These are phyloP conservation scores for Xerocomus brunneocitrinus DNA, from an alignment of 768 basidiomycete species.

Conservation along the genomic window DNA sequence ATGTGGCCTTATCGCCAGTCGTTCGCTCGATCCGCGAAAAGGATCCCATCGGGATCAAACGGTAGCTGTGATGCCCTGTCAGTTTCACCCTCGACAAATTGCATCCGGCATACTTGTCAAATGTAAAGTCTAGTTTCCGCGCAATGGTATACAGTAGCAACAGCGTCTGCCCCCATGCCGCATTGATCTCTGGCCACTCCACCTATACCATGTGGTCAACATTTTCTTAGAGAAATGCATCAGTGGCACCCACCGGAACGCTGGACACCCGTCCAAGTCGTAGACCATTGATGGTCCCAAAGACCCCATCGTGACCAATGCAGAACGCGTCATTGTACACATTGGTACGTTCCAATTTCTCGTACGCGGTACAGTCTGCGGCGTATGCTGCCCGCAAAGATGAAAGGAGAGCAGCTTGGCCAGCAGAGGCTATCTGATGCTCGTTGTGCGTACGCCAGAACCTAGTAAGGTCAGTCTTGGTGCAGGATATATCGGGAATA, in stretches of 20 bases:
- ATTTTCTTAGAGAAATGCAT: not conserved
- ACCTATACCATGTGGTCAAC: slow-evolving; percentile 48
- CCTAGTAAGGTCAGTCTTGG: slow-evolving; percentile 35
- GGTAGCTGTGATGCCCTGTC: slow-evolving; percentile 54
- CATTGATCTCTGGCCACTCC: slow-evolving; percentile 98
- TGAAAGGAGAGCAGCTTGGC: slow-evolving; percentile 64
- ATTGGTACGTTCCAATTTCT: slow-evolving; percentile 86
- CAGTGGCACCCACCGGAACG: slow-evolving; percentile 54
- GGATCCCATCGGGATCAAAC: slow-evolving; percentile 89
- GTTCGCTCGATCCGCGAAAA: slow-evolving; percentile 89
- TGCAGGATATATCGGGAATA: slow-evolving; percentile 11
- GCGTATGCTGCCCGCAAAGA: slow-evolving; percentile 75
- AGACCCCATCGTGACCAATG: slow-evolving; percentile 90
- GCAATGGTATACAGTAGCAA: slow-evolving; percentile 88
- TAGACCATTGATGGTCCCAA: slow-evolving; percentile 97
- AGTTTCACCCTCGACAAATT: slow-evolving; percentile 3
- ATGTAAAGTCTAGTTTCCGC: slow-evolving; percentile 84
- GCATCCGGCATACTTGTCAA: slow-evolving; percentile 61
- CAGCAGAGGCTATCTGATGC: slow-evolving; percentile 58
- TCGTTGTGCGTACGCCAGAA: slow-evolving; percentile 82
- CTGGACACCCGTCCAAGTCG: slow-evolving; percentile 84
- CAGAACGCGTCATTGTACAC: slow-evolving; percentile 96
- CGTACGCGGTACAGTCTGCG: slow-evolving; percentile 68
- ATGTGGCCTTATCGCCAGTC: slow-evolving; percentile 74
- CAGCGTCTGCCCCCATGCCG: slow-evolving; percentile 97